Percentiles rank a stretch among this genome's conserved stretches.
Evolutionary conservation across 441 rosid species (phyloP).

Genomic region (Euphorbia corollata): DNA sequence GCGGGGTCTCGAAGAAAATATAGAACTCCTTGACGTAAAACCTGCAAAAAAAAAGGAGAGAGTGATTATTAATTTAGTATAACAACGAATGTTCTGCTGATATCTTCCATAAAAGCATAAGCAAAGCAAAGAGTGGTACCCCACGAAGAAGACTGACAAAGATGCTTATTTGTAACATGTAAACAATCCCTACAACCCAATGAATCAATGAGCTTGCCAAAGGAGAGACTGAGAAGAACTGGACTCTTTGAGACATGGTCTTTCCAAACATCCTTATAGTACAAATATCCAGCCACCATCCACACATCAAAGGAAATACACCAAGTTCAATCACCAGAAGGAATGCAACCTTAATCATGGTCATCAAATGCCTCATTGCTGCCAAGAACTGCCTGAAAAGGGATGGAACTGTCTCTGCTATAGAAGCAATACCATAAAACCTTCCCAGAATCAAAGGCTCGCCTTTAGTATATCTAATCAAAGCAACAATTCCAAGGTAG

Average conservation of each 20-base stretch:
- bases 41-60: slow-evolving; percentile 39
- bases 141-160: slow-evolving; percentile 98
- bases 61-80: slow-evolving; percentile 13
- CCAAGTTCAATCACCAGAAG: slow-evolving; percentile 97
- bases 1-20: slow-evolving; percentile 93
- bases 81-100: neutral
- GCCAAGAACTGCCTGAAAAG: slow-evolving; percentile 85
- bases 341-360: slow-evolving; percentile 97
- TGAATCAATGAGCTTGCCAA: slow-evolving; percentile 94
- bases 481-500: slow-evolving; percentile 71
- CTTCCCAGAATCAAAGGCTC: slow-evolving; percentile 84
- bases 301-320: slow-evolving; percentile 98
- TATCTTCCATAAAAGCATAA: neutral
- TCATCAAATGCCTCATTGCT: slow-evolving; percentile 98
- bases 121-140: slow-evolving; percentile 43
- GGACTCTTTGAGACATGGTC: slow-evolving; percentile 82
- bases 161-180: slow-evolving; percentile 98
- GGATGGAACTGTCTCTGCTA: slow-evolving; percentile 85
- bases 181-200: slow-evolving; percentile 95
- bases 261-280: slow-evolving; percentile 93
- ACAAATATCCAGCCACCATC: slow-evolving; percentile 99
- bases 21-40: slow-evolving; percentile 81
- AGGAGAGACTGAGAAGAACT: slow-evolving; percentile 77
- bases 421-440: slow-evolving; percentile 74
- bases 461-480: slow-evolving; percentile 89